Conservation (phyloP, 2,329 filamentous ascomycete species). For the Paracorniculantispora psalliotae region DNA sequence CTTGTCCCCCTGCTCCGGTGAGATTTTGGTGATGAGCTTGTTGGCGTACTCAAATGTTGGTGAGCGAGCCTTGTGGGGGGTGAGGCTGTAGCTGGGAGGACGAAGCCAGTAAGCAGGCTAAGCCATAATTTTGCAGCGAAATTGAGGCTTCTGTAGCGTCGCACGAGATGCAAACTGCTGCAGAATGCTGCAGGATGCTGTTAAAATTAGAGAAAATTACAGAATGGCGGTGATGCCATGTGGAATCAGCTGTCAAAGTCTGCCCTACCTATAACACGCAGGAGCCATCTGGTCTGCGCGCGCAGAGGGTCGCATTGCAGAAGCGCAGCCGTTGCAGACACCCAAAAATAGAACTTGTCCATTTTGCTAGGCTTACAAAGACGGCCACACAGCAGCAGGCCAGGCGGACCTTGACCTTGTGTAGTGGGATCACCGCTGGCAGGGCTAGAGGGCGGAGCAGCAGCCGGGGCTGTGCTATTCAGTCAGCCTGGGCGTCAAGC, state of each 20-base stretch:
- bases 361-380: background rate
- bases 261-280: background rate
- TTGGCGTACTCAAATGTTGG: background rate
- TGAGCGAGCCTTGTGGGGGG: background rate
- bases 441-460: background rate
- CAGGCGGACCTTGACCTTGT: background rate
- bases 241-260: constrained; percentile 2
- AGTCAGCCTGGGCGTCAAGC: background rate
- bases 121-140: background rate
- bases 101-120: background rate
- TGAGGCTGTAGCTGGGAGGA: background rate
- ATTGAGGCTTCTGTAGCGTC: background rate
- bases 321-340: background rate
- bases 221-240: background rate
- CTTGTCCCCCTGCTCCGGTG: background rate
- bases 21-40: background rate
- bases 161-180: background rate
- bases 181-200: background rate
- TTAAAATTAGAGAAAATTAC: background rate
- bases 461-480: background rate
- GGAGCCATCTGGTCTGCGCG: background rate
- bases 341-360: background rate
- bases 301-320: background rate
- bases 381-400: background rate
- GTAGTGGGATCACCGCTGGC: background rate